Evolutionary conservation across 495 filamentous ascomycete species (phyloP).

Genomic region (Aspergillus carlsbadensis): DNA sequence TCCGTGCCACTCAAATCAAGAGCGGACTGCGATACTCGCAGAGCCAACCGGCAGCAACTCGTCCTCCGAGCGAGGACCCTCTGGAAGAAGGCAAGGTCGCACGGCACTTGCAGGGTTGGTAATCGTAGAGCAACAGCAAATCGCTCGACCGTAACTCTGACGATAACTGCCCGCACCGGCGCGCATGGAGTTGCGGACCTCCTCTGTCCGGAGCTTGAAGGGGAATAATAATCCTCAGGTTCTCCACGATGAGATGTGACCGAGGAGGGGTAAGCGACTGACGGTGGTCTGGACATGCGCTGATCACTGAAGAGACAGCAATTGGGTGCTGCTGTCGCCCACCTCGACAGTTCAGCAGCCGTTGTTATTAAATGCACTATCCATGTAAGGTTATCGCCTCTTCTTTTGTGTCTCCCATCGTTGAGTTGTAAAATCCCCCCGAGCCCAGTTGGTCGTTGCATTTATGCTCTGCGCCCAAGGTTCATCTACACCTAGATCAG

Average conservation of each 20-base stretch:
- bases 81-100: constrained; percentile 10
- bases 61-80: not conserved
- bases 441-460: constrained; percentile 5
- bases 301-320: constrained; percentile 31
- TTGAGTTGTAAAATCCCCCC: not conserved
- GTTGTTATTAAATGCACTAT: not conserved
- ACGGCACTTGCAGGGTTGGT: constrained; percentile 18
- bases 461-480: constrained; percentile 4
- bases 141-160: not conserved
- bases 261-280: constrained; percentile 27
- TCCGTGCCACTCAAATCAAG: not conserved
- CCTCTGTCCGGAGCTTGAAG: constrained; percentile 15
- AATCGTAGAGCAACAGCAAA: constrained; percentile 2
- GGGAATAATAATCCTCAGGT: constrained; percentile 25
- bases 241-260: not conserved
- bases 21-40: not conserved
- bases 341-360: constrained; percentile 9
- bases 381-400: not conserved
- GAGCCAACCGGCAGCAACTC: not conserved
- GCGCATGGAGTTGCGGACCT: constrained; percentile 1
- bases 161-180: constrained; percentile 8
- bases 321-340: constrained; percentile 23
- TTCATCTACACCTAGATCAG: constrained; percentile 5
- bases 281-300: constrained; percentile 24
- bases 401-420: not conserved